Evolutionary conservation across 352 stramenopile genomes (phyloP), one percentile per base, ranked within the genome.

Genomic region (Globisporangium acanthophoron): DNA sequence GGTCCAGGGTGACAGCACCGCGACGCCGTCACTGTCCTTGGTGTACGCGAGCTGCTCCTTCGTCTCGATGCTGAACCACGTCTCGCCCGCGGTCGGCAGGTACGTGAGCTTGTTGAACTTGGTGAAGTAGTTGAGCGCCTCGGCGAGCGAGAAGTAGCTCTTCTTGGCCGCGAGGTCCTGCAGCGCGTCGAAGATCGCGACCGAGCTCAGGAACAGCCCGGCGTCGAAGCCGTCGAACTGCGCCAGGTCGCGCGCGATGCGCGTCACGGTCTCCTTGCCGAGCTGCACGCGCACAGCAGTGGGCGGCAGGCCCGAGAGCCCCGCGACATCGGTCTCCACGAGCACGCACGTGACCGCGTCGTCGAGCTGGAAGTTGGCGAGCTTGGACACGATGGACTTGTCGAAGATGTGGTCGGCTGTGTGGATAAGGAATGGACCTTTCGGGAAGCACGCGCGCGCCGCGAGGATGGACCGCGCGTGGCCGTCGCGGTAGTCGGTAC

Each of bases 361-460:
- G 54, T 88, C 68, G 1, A 90, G 61, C 27, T 94, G 71, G 45
- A 90, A 94, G 41, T 78, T 76, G 18, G 81, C 81, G 63, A 94
- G 67, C 9, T 78, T 76, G 35, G 54, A 62, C 33, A 94, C 77
- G 35, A 94, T 85, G 2, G 73, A 70, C 57, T 85, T 78, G 65
- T 94, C 82, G 53, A 94, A 92, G 59, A 94, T 78, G 65, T 92
- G 85, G 56, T 94, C 82, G 5, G 85, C 78, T 52, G 85, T 92
- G 67, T 94, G 85, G 62, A 94, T 92, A 45, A 94, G 62, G 61
- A 94, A 94, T 6, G 78, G 80, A 18, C 45, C 45, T 9, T 82
- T 76, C 1, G 70, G 67, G 60, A 94, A 94, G 73, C 90, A 85
- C 46, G 90, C 77, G 46, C 85, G 73, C 15, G 81, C 85, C 12